Percentiles rank a stretch among this genome's conserved stretches.
Conservation (phyloP, 2,329 filamentous ascomycete genomes). For the Arthroderma uncinatum region DNA sequence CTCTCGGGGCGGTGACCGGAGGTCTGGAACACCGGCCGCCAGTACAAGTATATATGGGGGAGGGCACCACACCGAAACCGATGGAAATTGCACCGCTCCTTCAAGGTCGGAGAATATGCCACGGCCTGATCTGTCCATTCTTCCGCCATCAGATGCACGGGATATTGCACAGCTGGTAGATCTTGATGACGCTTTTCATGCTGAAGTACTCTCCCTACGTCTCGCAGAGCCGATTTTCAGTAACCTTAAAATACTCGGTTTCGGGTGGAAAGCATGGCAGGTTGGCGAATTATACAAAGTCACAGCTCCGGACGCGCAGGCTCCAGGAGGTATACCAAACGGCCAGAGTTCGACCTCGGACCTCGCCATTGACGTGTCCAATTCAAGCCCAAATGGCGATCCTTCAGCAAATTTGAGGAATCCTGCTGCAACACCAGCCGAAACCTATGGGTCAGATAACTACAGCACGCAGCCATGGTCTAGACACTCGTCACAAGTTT, state of each 20-base stretch:
- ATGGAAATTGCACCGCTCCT: background rate
- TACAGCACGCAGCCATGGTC: background rate
- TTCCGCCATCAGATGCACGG: conserved; percentile 11
- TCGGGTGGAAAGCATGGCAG: conserved; percentile 32
- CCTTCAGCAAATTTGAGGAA: background rate
- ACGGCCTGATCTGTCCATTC: background rate
- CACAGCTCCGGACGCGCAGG: conserved; percentile 12
- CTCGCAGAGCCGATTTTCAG: conserved; percentile 26
- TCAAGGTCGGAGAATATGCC: background rate
- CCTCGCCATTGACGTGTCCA: background rate
- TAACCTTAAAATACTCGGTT: conserved; percentile 26
- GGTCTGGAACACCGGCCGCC: background rate
- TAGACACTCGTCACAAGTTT: background rate
- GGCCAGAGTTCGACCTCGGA: background rate
- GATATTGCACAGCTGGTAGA: conserved; percentile 28
- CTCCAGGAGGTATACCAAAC: background rate
- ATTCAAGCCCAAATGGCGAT: background rate
- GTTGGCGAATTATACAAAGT: conserved; percentile 29
- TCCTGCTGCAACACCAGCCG: background rate
- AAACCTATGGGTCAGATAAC: background rate
- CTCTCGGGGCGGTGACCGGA: background rate
- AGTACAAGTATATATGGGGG: background rate
- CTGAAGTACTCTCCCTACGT: conserved; percentile 22
- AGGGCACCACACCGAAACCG: background rate
- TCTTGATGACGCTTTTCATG: conserved; percentile 26